phyloP scores from a whole-genome alignment of 768 basidiomycete genomes.

The Leccinum uliginosum region DNA sequence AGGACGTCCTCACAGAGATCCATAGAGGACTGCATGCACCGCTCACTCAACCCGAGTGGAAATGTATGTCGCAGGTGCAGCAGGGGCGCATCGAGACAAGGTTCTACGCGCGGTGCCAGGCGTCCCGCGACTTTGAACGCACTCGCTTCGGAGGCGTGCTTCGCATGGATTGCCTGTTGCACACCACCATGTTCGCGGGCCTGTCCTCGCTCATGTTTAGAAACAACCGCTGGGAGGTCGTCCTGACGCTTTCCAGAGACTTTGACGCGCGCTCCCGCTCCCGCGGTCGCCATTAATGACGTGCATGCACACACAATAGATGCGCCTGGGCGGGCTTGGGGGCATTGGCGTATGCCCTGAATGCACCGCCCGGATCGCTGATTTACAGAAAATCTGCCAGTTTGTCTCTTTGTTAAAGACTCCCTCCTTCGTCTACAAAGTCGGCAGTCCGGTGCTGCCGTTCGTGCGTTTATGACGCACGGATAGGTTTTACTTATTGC shows the following conservation, averaged over 20 bases:
- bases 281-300: neutral
- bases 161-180: constrained; percentile 47
- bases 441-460: constrained; percentile 13
- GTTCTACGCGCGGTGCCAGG: constrained; percentile 45
- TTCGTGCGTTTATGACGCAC: neutral
- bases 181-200: constrained; percentile 50
- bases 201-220: constrained; percentile 37
- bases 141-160: constrained; percentile 40
- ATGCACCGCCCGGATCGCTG: neutral
- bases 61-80: constrained; percentile 38
- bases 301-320: neutral
- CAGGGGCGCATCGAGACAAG: constrained; percentile 36
- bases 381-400: constrained; percentile 6
- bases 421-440: neutral
- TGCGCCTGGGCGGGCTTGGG: neutral
- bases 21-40: constrained; percentile 35
- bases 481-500: constrained; percentile 4
- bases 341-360: neutral
- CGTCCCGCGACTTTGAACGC: constrained; percentile 32
- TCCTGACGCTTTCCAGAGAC: constrained; percentile 44
- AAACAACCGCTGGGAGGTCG: constrained; percentile 36
- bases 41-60: constrained; percentile 42
- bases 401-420: neutral
- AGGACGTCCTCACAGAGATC: constrained; percentile 49
- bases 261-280: constrained; percentile 8